Conservation (phyloP, 2,329 filamentous ascomycete genomes). For the Penicillium brevicompactum region DNA sequence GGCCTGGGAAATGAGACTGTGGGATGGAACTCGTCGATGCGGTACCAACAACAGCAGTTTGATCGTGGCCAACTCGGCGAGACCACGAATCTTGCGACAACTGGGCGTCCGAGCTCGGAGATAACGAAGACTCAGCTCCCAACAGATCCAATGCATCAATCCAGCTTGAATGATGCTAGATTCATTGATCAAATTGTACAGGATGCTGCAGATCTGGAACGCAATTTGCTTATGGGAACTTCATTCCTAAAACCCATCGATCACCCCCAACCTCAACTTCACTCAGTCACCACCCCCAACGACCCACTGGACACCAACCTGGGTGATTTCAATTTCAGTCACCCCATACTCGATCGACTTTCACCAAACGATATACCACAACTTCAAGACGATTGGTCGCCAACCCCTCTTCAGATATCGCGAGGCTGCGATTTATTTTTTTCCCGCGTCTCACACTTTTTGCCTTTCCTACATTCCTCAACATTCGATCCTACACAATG, state of each 20-base stretch:
- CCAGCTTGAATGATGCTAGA: not conserved
- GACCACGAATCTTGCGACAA: not conserved
- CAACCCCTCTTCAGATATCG: slow-evolving; percentile 32
- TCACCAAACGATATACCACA: slow-evolving; percentile 1
- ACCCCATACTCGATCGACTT: slow-evolving; percentile 2
- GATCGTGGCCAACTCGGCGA: not conserved
- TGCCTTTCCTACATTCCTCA: slow-evolving; percentile 42
- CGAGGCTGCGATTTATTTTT: slow-evolving; percentile 42
- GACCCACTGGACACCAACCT: not conserved
- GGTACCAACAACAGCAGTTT: not conserved
- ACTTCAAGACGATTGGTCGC: slow-evolving; percentile 34
- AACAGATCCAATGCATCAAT: not conserved
- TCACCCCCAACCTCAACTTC: slow-evolving; percentile 4
- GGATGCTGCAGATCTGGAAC: slow-evolving; percentile 19
- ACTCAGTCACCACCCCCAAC: not conserved
- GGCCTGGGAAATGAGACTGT: not conserved
- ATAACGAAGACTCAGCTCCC: not conserved
- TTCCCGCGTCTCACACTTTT: slow-evolving; percentile 37
- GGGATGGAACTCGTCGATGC: not conserved
- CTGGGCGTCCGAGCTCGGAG: not conserved
- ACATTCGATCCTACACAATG: slow-evolving; percentile 36
- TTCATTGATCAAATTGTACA: slow-evolving; percentile 15
- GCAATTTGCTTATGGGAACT: slow-evolving; percentile 17
- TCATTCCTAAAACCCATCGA: slow-evolving; percentile 16
- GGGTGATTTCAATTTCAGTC: not conserved